Conservation (phyloP, 116 monocot species). For the Dioscorea cayenensis region DNA sequence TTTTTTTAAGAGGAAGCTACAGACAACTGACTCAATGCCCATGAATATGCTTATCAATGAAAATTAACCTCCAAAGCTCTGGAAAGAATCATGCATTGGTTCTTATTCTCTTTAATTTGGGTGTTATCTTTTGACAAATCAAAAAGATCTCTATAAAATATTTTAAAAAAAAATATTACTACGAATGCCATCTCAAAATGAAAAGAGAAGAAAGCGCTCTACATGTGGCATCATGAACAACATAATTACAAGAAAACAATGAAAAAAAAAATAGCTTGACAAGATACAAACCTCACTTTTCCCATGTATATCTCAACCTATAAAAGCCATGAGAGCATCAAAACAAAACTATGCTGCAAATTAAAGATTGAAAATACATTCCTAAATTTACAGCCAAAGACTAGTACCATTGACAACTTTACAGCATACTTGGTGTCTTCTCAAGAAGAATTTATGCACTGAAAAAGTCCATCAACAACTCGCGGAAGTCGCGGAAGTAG, state of each 20-base stretch:
- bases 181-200: not conserved
- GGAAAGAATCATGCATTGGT: constrained; percentile 61
- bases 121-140: constrained; percentile 88
- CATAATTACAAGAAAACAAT: not conserved
- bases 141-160: constrained; percentile 66
- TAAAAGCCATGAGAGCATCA: constrained; percentile 6
- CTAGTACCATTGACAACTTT: constrained; percentile 77
- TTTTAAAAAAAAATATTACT: not conserved
- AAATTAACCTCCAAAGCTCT: constrained; percentile 61
- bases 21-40: not conserved
- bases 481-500: constrained; percentile 60
- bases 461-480: constrained; percentile 60
- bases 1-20: constrained; percentile 4
- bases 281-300: constrained; percentile 58
- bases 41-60: not conserved
- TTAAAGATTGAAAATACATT: not conserved
- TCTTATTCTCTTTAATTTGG: constrained; percentile 66
- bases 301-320: constrained; percentile 96
- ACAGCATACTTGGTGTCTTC: constrained; percentile 22
- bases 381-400: not conserved
- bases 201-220: not conserved
- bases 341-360: not conserved
- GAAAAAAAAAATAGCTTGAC: not conserved
- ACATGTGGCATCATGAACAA: not conserved
- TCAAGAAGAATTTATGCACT: constrained; percentile 23